phyloP scores from a whole-genome alignment of 495 filamentous ascomycete genomes.

The Neurospora sp. region DNA sequence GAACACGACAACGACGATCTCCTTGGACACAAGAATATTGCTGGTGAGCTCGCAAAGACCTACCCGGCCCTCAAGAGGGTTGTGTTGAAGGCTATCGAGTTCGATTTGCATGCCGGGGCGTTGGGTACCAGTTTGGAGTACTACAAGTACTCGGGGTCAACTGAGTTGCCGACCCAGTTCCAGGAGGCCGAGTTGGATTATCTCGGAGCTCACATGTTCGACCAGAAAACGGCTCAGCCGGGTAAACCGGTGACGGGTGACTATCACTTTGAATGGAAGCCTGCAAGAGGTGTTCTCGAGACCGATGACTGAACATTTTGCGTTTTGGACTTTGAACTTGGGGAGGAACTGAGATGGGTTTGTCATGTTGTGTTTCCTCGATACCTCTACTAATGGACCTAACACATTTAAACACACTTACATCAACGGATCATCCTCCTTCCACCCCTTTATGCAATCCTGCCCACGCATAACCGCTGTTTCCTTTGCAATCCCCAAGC shows the following conservation, averaged over 20 bases:
- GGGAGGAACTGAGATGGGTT: background rate
- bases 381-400: background rate
- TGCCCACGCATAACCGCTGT: background rate
- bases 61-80: slow-evolving; percentile 46
- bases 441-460: background rate
- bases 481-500: background rate
- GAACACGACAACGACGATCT: slow-evolving; percentile 26
- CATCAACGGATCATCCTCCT: background rate
- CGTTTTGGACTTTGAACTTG: background rate
- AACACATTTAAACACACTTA: background rate
- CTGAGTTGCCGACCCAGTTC: slow-evolving; percentile 54
- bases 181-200: slow-evolving; percentile 70
- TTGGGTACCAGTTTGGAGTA: slow-evolving; percentile 59
- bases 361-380: background rate
- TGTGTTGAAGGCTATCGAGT: slow-evolving; percentile 44
- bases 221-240: slow-evolving; percentile 39
- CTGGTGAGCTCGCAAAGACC: slow-evolving; percentile 41
- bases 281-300: slow-evolving; percentile 20
- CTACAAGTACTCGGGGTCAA: slow-evolving; percentile 52
- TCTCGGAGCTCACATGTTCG: slow-evolving; percentile 56
- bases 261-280: slow-evolving; percentile 50
- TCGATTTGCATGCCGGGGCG: slow-evolving; percentile 55
- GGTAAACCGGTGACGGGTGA: slow-evolving; percentile 40
- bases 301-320: background rate
- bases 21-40: slow-evolving; percentile 38